Percentiles rank a stretch among this genome's conserved stretches.
phyloP scores from a whole-genome alignment of 2,329 filamentous ascomycete species.

The Bipolaris oryzae region DNA sequence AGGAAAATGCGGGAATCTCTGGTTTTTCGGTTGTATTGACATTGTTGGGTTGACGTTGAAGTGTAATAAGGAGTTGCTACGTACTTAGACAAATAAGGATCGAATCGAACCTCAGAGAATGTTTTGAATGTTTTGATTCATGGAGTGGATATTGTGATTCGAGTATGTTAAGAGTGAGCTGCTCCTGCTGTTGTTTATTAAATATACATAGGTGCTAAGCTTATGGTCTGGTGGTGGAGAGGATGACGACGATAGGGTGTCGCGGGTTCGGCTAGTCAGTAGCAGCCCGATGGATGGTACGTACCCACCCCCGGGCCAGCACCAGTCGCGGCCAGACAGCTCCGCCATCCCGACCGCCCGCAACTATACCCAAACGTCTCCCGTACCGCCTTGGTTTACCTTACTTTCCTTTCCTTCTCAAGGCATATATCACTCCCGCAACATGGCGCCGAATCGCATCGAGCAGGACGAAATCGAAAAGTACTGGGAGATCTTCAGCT shows the following conservation, averaged over 20 bases:
- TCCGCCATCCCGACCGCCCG: constrained; percentile 23
- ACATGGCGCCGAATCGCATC: constrained; percentile 60
- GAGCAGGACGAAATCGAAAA: constrained; percentile 77
- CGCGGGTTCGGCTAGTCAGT: neutral
- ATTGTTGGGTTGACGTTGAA: constrained; percentile 6
- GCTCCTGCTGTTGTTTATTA: too few relatives aligned
- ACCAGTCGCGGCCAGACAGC: constrained; percentile 13
- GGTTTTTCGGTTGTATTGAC: constrained; percentile 9
- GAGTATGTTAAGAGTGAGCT: neutral
- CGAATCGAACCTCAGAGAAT: neutral
- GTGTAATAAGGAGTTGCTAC: constrained; percentile 8
- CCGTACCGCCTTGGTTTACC: constrained; percentile 1
- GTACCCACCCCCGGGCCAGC: constrained; percentile 10
- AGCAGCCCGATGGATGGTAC: constrained; percentile 9
- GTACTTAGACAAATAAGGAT: neutral
- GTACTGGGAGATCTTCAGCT: constrained; percentile 81
- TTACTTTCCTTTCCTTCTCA: neutral
- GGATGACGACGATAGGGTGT: neutral
- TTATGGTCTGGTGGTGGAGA: neutral
- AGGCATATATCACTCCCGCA: neutral
- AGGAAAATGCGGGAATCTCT: constrained; percentile 12
- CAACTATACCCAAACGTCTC: constrained; percentile 5
- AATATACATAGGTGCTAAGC: neutral
- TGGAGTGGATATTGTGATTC: neutral
- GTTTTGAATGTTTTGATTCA: neutral